phyloP scores from a whole-genome alignment of 495 filamentous ascomycete genomes.

The Annulohypoxylon moriforme region DNA sequence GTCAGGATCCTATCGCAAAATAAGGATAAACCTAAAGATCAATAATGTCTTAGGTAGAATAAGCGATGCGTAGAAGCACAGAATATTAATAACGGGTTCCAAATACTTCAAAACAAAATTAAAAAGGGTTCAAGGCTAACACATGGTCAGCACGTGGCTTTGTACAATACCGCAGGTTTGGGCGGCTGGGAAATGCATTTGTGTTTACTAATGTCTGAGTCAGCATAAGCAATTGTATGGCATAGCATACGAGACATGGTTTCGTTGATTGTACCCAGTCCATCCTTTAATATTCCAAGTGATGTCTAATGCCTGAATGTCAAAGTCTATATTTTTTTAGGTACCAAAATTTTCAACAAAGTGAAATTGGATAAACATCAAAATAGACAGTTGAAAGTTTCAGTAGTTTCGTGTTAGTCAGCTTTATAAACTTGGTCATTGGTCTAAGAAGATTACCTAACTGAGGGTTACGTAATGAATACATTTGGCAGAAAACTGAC shows the following conservation, averaged over 20 bases:
- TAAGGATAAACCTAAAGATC: conserved; percentile 42
- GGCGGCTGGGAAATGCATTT: conserved; percentile 1
- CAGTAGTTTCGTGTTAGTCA: neutral
- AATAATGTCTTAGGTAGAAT: conserved; percentile 7
- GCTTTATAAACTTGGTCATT: neutral
- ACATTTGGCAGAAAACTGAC: conserved; percentile 28
- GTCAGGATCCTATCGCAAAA: conserved; percentile 76
- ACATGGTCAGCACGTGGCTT: neutral
- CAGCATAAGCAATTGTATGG: neutral
- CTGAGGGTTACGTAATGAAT: conserved; percentile 29
- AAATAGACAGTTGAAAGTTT: neutral
- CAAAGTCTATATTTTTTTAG: neutral
- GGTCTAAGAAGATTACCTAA: neutral
- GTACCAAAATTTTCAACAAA: neutral
- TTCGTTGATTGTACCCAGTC: no score
- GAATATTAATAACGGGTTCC: neutral
- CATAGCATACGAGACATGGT: neutral
- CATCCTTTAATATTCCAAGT: no score
- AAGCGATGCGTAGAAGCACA: neutral
- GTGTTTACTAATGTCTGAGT: neutral
- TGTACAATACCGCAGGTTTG: conserved; percentile 1
- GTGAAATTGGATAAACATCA: neutral
- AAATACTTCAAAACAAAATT: neutral
- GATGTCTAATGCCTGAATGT: no score
- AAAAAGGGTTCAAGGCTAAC: neutral